These are phyloP conservation scores for Oenanthe javanica DNA, from an alignment of 140 eudicot genomes.

Conservation along the genomic window DNA sequence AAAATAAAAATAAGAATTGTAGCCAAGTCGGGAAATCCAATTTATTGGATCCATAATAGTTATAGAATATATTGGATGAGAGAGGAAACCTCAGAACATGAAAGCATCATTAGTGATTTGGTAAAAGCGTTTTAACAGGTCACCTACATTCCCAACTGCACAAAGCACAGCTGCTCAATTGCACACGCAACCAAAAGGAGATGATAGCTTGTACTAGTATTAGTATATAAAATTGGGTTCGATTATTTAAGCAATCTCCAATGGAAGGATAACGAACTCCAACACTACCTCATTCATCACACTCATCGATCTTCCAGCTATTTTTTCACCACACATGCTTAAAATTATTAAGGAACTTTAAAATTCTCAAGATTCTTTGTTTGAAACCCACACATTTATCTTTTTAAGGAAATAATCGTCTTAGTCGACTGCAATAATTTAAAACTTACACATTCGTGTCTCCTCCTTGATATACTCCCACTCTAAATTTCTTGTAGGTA, in stretches of 20 bases:
- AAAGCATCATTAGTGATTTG: neutral
- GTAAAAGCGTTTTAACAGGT: neutral
- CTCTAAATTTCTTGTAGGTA: too few relatives aligned
- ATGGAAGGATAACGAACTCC: neutral
- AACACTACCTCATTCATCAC: neutral
- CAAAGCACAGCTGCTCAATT: neutral
- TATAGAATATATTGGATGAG: neutral
- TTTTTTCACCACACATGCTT: too few relatives aligned
- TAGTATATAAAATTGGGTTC: neutral
- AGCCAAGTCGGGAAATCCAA: neutral
- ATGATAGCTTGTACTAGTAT: neutral
- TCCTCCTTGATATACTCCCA: too few relatives aligned
- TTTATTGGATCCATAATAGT: neutral
- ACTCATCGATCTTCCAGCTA: neutral
- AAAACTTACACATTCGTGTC: too few relatives aligned
- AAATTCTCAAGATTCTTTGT: neutral
- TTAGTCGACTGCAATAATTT: too few relatives aligned
- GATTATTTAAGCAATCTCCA: neutral
- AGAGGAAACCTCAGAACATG: neutral
- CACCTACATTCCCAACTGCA: conserved; percentile 16
- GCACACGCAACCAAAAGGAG: conserved; percentile 8
- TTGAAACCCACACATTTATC: too few relatives aligned
- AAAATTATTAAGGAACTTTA: neutral
- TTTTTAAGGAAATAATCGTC: too few relatives aligned
- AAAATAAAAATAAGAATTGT: neutral